Evolutionary conservation across 176 grass and related monocot species (phyloP).

Genomic region (Hordeum marinum): DNA sequence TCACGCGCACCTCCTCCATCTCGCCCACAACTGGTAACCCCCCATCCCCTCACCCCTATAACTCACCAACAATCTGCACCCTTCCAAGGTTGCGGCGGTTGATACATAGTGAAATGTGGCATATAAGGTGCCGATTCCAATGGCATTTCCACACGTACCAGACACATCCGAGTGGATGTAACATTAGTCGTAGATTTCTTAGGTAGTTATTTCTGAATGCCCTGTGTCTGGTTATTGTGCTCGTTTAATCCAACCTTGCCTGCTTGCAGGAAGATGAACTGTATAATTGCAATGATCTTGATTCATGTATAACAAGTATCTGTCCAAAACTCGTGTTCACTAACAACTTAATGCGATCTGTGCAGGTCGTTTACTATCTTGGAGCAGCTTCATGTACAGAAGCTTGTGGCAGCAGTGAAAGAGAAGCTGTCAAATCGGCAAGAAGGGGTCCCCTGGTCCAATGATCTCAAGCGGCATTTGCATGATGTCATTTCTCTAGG

Average conservation of each 20-base stretch:
- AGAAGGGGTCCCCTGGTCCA: constrained; percentile 52
- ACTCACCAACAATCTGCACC: background rate
- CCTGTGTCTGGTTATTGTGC: background rate
- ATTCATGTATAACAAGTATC: constrained; percentile 2
- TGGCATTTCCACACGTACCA: background rate
- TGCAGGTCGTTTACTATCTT: constrained; percentile 69
- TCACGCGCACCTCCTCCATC: constrained; percentile 63
- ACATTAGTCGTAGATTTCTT: background rate
- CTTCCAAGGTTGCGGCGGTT: background rate
- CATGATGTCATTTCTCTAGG: constrained; percentile 55
- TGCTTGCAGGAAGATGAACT: background rate
- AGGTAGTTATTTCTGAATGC: background rate
- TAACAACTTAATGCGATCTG: constrained; percentile 13
- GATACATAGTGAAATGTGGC: background rate
- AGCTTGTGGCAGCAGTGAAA: constrained; percentile 50
- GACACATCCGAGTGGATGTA: background rate
- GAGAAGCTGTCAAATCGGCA: constrained; percentile 45
- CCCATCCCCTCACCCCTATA: background rate
- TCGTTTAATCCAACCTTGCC: background rate
- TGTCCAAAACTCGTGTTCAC: background rate
- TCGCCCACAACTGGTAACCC: constrained; percentile 59
- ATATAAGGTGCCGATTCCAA: background rate
- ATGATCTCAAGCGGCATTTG: constrained; percentile 46
- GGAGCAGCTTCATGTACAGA: constrained; percentile 70
- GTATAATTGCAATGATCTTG: background rate